These are phyloP conservation scores for Paecilomyces dactylethromorphus DNA, from an alignment of 2,329 filamentous ascomycete species.

Conservation along the genomic window DNA sequence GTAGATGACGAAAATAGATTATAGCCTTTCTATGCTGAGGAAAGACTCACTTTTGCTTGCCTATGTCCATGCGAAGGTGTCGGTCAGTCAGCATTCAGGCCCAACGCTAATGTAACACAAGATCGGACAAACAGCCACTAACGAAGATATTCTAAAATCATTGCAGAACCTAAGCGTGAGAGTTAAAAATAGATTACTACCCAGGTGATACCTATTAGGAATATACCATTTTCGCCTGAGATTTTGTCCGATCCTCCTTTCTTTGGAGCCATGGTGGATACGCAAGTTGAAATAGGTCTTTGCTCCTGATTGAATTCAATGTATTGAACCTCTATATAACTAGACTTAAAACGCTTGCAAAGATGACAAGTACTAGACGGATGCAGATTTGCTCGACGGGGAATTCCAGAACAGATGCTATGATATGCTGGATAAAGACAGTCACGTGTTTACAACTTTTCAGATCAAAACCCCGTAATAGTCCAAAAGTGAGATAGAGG, in stretches of 20 bases:
- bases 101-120: neutral
- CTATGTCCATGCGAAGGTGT: constrained; percentile 19
- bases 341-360: neutral
- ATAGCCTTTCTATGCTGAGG: too few species aligned
- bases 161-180: constrained; percentile 24
- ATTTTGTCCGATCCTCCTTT: constrained; percentile 30
- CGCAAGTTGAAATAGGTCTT: too few species aligned
- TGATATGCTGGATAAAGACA: neutral
- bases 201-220: neutral
- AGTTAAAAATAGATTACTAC: constrained; percentile 3
- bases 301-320: neutral
- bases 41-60: constrained; percentile 40
- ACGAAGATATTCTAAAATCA: constrained; percentile 48
- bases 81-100: neutral
- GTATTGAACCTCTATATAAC: neutral
- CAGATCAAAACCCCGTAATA: neutral
- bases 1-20: too few species aligned
- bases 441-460: neutral
- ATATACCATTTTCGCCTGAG: constrained; percentile 22
- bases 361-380: neutral
- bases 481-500: neutral
- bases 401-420: neutral
- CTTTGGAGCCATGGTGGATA: constrained; percentile 30
- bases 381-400: neutral
- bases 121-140: constrained; percentile 16